Percentiles rank a stretch among this genome's conserved stretches.
phyloP scores from a whole-genome alignment of 1,284 basidiomycete species.

The Wolfiporia cocos region DNA sequence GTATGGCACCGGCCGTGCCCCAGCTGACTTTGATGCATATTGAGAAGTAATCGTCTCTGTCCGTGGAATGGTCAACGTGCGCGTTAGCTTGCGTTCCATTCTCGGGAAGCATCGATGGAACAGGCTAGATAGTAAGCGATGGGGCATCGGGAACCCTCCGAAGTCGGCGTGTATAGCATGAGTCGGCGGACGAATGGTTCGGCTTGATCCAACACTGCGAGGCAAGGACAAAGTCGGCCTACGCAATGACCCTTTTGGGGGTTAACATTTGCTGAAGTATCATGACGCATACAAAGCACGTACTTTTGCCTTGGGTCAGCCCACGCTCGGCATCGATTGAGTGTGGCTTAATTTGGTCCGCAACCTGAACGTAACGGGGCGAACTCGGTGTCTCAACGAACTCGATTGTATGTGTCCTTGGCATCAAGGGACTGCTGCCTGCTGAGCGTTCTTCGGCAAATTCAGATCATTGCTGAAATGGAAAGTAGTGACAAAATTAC shows the following conservation, averaged over 20 bases:
- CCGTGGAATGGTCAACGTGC: constrained; percentile 25
- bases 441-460: constrained; percentile 1
- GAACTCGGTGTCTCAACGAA: constrained; percentile 35
- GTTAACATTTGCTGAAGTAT: too few species aligned
- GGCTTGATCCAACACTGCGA: constrained; percentile 7
- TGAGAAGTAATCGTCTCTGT: constrained; percentile 27
- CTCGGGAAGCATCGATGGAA: constrained; percentile 22
- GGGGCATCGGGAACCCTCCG: constrained; percentile 90
- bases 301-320: too few species aligned
- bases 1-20: constrained; percentile 65
- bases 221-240: constrained; percentile 16
- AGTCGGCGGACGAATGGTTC: constrained; percentile 12
- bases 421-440: background rate
- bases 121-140: constrained; percentile 38
- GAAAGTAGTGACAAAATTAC: background rate
- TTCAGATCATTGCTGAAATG: background rate
- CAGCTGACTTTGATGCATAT: constrained; percentile 25
- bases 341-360: constrained; percentile 5
- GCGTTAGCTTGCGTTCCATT: constrained; percentile 21
- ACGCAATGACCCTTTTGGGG: constrained; percentile 20
- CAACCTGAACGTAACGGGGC: constrained; percentile 9
- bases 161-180: constrained; percentile 45
- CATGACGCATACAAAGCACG: too few species aligned
- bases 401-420: constrained; percentile 53
- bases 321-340: too few species aligned